Conservation (phyloP, 441 rosid species). For the Daphne laureola region DNA sequence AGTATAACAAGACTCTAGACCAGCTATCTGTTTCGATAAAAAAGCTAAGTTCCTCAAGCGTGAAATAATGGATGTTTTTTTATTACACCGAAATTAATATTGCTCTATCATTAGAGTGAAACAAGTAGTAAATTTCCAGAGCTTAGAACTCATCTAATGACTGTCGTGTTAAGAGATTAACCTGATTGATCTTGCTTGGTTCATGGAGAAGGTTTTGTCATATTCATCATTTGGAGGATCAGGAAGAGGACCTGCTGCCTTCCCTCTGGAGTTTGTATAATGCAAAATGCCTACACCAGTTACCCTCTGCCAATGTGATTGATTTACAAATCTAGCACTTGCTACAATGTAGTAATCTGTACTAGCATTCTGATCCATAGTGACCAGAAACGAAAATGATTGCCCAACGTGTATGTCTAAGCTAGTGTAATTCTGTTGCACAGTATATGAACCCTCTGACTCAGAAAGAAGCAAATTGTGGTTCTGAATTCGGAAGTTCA, state of each 20-base stretch:
- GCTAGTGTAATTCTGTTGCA: slow-evolving; percentile 87
- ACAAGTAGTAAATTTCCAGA: neutral
- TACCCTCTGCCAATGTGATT: slow-evolving; percentile 76
- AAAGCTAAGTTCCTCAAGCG: too few species aligned
- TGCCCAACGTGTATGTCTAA: slow-evolving; percentile 96
- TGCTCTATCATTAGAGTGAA: too few species aligned
- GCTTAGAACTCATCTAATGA: neutral
- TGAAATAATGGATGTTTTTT: too few species aligned
- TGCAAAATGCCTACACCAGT: slow-evolving; percentile 89
- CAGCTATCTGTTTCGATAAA: too few species aligned
- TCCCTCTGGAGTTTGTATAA: slow-evolving; percentile 87
- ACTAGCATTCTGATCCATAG: slow-evolving; percentile 93
- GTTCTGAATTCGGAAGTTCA: slow-evolving; percentile 88
- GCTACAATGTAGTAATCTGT: slow-evolving; percentile 93
- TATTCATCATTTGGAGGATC: slow-evolving; percentile 67
- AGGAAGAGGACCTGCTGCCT: slow-evolving; percentile 76
- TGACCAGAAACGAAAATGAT: slow-evolving; percentile 76
- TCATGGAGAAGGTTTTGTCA: slow-evolving; percentile 91
- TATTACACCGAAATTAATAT: too few species aligned
- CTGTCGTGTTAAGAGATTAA: slow-evolving; percentile 15
- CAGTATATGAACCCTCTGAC: slow-evolving; percentile 78
- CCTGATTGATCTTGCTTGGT: slow-evolving; percentile 98
- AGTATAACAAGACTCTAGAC: too few species aligned
- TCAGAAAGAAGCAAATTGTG: slow-evolving; percentile 86
- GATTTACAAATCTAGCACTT: slow-evolving; percentile 86